phyloP scores from a whole-genome alignment of 192 early-diverging fungal species.

The Podila clonocystis region DNA sequence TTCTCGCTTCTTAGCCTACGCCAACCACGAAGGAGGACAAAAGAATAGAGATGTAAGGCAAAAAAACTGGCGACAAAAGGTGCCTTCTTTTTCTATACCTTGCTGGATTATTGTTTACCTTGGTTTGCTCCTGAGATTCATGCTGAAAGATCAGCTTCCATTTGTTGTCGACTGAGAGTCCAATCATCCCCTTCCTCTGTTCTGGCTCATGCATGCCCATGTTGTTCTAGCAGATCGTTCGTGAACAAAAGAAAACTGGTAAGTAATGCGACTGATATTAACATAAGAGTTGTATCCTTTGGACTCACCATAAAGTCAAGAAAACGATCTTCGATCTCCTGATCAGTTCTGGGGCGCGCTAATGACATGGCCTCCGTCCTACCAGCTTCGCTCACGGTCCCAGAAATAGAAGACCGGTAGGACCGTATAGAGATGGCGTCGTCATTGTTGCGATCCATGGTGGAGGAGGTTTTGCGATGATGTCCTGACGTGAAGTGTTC shows the following conservation, averaged over 20 bases:
- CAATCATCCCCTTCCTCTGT: conserved; percentile 57
- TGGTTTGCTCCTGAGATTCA: conserved; percentile 52
- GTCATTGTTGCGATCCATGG: conserved; percentile 40
- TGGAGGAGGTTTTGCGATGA: conserved; percentile 13
- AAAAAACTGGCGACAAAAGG: neutral
- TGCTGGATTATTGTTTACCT: conserved; percentile 5
- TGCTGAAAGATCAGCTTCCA: conserved; percentile 68
- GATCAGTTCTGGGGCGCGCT: conserved; percentile 50
- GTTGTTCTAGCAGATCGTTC: conserved; percentile 46
- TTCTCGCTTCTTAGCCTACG: conserved; percentile 37
- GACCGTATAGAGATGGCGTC: conserved; percentile 38
- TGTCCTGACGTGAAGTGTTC: conserved; percentile 10
- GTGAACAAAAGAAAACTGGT: neutral
- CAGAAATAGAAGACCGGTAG: conserved; percentile 23
- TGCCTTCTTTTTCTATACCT: neutral
- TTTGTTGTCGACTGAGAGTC: conserved; percentile 63
- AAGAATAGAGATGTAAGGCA: neutral
- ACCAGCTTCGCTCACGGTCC: conserved; percentile 36
- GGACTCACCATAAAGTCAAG: conserved; percentile 63
- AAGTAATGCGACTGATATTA: neutral
- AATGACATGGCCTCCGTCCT: conserved; percentile 38
- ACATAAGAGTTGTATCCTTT: neutral
- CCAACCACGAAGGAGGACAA: neutral
- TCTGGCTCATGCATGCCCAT: conserved; percentile 61
- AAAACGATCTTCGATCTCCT: conserved; percentile 63